phyloP scores from a whole-genome alignment of 148 eudicot genomes.

The Rhododendron mucronatum region DNA sequence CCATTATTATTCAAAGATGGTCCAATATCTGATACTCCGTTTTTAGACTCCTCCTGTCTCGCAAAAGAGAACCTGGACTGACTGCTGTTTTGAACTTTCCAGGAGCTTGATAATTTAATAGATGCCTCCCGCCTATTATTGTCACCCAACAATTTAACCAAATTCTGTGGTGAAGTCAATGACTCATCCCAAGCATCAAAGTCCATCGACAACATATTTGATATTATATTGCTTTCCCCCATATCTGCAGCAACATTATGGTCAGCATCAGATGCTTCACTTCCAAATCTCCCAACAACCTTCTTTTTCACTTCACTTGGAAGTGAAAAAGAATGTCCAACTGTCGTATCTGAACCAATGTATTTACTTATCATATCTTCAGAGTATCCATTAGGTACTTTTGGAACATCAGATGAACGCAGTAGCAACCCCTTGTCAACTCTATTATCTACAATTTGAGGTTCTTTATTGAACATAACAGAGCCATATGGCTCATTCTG shows the following conservation, averaged over 20 bases:
- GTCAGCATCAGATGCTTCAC: constrained; percentile 25
- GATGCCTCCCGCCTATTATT: constrained; percentile 50
- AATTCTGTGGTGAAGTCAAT: constrained; percentile 64
- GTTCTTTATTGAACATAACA: constrained; percentile 19
- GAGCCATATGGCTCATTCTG: constrained; percentile 30
- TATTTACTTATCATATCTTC: constrained; percentile 28
- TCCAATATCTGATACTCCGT: constrained; percentile 29
- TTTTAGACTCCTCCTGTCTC: constrained; percentile 61
- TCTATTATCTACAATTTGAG: constrained; percentile 35
- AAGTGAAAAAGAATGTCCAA: constrained; percentile 23
- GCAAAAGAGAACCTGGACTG: constrained; percentile 98
- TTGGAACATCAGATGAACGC: constrained; percentile 28
- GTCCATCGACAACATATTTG: constrained; percentile 81
- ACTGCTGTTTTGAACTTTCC: constrained; percentile 63
- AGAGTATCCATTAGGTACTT: constrained; percentile 34
- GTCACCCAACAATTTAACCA: constrained; percentile 66
- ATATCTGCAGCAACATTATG: constrained; percentile 34
- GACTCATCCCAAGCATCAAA: constrained; percentile 81
- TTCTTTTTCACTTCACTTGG: constrained; percentile 33
- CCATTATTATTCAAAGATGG: constrained; percentile 38
- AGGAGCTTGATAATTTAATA: constrained; percentile 35
- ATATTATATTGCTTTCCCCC: constrained; percentile 84
- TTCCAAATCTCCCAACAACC: constrained; percentile 36
- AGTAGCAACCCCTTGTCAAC: constrained; percentile 22
- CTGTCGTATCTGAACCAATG: constrained; percentile 21